A percentile compares a stretch with the other conserved stretches of the same genome.
phyloP scores from a whole-genome alignment of 345 rosid genomes.

The Mallotus nudiflorus region DNA sequence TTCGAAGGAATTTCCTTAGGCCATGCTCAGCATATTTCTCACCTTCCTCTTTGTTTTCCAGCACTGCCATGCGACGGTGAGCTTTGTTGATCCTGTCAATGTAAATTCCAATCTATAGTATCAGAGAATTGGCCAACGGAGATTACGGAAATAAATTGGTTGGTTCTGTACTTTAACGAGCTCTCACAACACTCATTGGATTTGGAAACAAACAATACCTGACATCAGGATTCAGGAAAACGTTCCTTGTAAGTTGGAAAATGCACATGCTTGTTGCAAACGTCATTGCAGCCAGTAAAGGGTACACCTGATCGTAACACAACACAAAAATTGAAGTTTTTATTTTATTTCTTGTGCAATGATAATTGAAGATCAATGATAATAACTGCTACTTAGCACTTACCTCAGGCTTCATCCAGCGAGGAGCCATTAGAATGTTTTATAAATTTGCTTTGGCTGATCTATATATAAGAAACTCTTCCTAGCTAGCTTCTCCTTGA shows the following conservation, averaged over 20 bases:
- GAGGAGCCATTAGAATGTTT: conserved; percentile 52
- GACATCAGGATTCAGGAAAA: conserved; percentile 64
- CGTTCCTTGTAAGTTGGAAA: conserved; percentile 68
- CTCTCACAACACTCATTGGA: too few species aligned
- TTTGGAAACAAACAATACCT: conserved; percentile 34
- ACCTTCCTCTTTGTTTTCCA: conserved; percentile 71
- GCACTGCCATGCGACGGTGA: conserved; percentile 43
- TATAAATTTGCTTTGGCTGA: too few species aligned
- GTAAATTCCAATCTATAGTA: too few species aligned
- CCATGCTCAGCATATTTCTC: conserved; percentile 64
- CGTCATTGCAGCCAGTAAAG: conserved; percentile 76
- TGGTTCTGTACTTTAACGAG: too few species aligned
- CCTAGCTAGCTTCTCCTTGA: too few species aligned
- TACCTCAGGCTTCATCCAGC: conserved; percentile 79
- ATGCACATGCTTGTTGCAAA: conserved; percentile 58
- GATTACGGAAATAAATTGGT: too few species aligned
- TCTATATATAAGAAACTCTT: too few species aligned
- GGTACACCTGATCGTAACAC: conserved; percentile 52
- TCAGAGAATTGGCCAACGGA: too few species aligned
- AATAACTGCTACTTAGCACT: background rate
- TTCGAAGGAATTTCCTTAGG: conserved; percentile 63
- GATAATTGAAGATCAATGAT: background rate
- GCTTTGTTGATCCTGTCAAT: conserved; percentile 52
- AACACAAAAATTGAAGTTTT: too few species aligned
- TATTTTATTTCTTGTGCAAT: too few species aligned